Evolutionary conservation across 768 basidiomycete genomes (phyloP).

Genomic region (Russula vinacea): DNA sequence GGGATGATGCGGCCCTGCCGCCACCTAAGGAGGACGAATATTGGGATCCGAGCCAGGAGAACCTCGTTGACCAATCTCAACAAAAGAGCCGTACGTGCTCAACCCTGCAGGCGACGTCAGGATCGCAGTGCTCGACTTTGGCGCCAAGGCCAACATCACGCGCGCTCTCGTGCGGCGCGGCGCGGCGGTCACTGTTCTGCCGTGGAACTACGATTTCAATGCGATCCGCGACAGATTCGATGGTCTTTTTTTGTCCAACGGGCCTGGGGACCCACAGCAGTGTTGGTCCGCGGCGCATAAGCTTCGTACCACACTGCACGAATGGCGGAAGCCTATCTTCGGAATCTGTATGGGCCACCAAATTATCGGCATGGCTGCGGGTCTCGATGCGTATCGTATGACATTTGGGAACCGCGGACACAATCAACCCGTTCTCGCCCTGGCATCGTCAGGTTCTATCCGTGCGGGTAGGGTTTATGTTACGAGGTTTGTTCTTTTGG

Average conservation of each 20-base stretch:
- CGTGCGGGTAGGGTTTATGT: constrained; percentile 96
- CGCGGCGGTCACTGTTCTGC: constrained; percentile 90
- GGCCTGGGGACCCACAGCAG: constrained; percentile 89
- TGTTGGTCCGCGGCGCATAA: constrained; percentile 82
- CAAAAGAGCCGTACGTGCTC: constrained; percentile 75
- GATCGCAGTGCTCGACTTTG: constrained; percentile 96
- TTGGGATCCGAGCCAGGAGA: constrained; percentile 90
- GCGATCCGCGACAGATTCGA: constrained; percentile 84
- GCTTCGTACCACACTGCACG: constrained; percentile 74
- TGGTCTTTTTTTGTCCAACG: constrained; percentile 94
- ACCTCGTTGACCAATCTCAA: constrained; percentile 94
- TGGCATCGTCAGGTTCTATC: constrained; percentile 91
- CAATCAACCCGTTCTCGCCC: constrained; percentile 95
- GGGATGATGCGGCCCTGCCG: constrained; percentile 59
- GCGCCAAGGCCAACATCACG: constrained; percentile 95
- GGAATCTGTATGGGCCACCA: constrained; percentile 99
- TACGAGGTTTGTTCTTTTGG: constrained; percentile 59
- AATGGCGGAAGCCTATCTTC: constrained; percentile 93
- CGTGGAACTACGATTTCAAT: constrained; percentile 98
- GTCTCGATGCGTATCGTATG: constrained; percentile 96
- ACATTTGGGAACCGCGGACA: constrained; percentile 99
- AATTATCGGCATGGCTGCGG: constrained; percentile 95
- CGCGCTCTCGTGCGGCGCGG: constrained; percentile 88
- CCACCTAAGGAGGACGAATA: constrained; percentile 67
- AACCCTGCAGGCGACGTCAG: constrained; percentile 85